phyloP scores from a whole-genome alignment of 1,284 basidiomycete species.

The Dichomitus squalens region DNA sequence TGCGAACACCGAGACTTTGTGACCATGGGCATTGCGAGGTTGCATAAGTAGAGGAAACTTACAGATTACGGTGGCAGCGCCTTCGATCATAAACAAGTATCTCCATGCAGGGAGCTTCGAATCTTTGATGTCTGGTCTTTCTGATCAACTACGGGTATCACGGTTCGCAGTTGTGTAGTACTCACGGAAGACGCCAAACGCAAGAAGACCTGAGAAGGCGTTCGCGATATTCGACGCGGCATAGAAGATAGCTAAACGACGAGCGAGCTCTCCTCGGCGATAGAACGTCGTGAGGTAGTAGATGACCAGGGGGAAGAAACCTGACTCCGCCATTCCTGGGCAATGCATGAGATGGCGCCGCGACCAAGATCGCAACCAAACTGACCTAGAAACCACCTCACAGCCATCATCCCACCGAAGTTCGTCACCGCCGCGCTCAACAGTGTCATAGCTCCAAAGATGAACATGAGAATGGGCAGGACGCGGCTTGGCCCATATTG shows the following conservation, averaged over 20 bases:
- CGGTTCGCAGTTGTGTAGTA: no score
- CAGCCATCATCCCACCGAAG: conserved; percentile 13
- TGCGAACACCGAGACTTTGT: conserved; percentile 39
- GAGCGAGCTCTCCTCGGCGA: conserved; percentile 40
- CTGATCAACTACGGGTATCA: neutral
- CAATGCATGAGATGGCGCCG: conserved; percentile 32
- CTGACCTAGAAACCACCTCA: conserved; percentile 33
- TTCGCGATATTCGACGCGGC: conserved; percentile 40
- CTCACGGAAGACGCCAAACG: conserved; percentile 19
- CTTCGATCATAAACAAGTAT: conserved; percentile 45
- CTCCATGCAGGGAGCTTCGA: conserved; percentile 20
- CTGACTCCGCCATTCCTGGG: conserved; percentile 49
- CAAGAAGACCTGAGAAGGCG: conserved; percentile 24
- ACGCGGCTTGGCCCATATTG: conserved; percentile 36
- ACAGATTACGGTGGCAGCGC: conserved; percentile 13
- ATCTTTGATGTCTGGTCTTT: conserved; percentile 6
- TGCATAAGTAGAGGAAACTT: neutral
- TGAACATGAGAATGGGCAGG: conserved; percentile 40
- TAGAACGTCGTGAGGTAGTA: conserved; percentile 42
- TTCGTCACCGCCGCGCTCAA: conserved; percentile 39
- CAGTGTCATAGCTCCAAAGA: conserved; percentile 43
- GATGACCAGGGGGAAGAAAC: conserved; percentile 63
- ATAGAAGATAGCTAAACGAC: conserved; percentile 38
- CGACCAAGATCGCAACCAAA: neutral
- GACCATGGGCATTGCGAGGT: neutral